Evolutionary conservation across 768 basidiomycete genomes (phyloP), one percentile per base, ranked within the genome.

Genomic region (Punctularia strigosozonata): DNA sequence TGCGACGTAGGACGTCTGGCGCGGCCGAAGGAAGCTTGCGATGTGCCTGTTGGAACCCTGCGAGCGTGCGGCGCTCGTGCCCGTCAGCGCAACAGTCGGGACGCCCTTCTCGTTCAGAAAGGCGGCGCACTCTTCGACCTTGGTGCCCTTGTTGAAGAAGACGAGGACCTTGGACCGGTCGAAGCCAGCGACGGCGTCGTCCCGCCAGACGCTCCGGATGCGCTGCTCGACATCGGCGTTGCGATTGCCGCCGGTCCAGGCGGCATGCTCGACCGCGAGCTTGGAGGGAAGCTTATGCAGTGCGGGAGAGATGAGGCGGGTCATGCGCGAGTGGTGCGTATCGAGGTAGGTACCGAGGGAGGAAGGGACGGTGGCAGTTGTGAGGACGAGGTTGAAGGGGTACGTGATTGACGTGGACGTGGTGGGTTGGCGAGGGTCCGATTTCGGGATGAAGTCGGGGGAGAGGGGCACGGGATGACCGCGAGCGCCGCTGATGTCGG

Each of bases 351-450:
- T 54, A 20, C 75, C 69, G 35, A 87, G 76, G 2, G 82, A 71
- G 24, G 74, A 69, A 5, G 91, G 90, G 43, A 95, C 83, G 3
- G 91, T 94, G 1, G 91, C 91, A 32, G 82, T 82, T 13, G 82
- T 79, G 20, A 95, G 68, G 39, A 94, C 49, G 31, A 94, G 60
- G 54, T 88, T 73, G 69, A 87, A 88, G 4, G 87, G 86, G 54
- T 82, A 80, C 25, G 69, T 56, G 35, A 66, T 53, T 20, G 65
- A 61, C 6, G 41, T 45, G 3, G 46, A 42, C 21, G 43, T 20
- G 3, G 37, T 4, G 7, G 37, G 14, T 32, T 42, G 37, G 22
- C n/a, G n/a, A n/a, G n/a, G n/a, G n/a, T n/a, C n/a, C n/a, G n/a
- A n/a, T n/a, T n/a, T n/a, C n/a, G n/a, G n/a, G 25, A 19, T 7